These are phyloP conservation scores for Marchantia paleacea DNA, from an alignment of 225 moss, liverwort and hornwort species.

Conservation along the genomic window DNA sequence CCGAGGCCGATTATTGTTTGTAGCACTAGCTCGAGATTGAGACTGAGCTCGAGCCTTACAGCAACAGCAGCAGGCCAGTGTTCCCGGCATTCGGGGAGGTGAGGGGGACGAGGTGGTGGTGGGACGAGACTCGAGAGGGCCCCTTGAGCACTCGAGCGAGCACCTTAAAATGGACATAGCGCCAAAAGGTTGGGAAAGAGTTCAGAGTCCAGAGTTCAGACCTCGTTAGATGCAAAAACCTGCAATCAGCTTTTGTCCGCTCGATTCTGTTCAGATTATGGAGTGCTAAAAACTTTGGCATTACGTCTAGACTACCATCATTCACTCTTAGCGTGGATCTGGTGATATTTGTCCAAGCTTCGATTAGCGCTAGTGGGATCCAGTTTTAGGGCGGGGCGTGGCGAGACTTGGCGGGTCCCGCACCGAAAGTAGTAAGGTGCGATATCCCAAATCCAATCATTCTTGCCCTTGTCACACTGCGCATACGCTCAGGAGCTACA, in stretches of 20 bases:
- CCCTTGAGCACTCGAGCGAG: not conserved
- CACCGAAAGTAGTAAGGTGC: constrained; percentile 13
- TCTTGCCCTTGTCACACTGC: not conserved
- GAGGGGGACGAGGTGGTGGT: not conserved
- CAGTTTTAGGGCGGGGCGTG: constrained; percentile 4
- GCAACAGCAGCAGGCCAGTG: not conserved
- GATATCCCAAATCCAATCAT: constrained; percentile 5
- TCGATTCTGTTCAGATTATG: not conserved
- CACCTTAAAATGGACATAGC: not conserved
- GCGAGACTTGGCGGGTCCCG: not conserved
- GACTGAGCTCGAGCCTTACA: not conserved
- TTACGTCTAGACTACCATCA: not conserved
- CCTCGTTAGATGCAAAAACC: not conserved
- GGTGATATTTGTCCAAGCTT: not conserved
- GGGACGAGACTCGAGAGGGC: not conserved
- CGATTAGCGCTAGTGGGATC: not conserved
- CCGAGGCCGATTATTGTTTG: too few relatives aligned
- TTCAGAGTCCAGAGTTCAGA: not conserved
- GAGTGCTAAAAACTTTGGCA: not conserved
- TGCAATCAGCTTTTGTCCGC: not conserved
- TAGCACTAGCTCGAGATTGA: too few relatives aligned
- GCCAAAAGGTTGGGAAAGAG: not conserved
- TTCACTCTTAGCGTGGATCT: not conserved
- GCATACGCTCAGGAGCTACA: not conserved
- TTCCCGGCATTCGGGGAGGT: not conserved